These are phyloP conservation scores for Sisymbrium irio DNA, from an alignment of 345 rosid genomes.

Conservation along the genomic window DNA sequence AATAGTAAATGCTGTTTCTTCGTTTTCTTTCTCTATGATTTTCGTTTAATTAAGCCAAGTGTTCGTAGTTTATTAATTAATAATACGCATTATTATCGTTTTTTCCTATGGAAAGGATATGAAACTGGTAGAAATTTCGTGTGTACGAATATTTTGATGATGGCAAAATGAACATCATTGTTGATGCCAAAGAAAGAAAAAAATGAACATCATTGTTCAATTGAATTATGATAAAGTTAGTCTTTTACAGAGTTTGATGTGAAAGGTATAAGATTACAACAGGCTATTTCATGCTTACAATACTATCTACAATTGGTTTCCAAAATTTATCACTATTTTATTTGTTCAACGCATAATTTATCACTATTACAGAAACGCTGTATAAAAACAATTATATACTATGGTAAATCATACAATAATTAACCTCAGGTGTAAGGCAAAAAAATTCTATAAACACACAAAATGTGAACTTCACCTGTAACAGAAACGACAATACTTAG, in stretches of 20 bases:
- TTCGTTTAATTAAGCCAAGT: not conserved
- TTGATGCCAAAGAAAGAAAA: conserved; percentile 16
- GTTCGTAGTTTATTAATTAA: not conserved
- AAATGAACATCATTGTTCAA: conserved; percentile 33
- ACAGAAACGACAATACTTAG: not conserved
- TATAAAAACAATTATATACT: not conserved
- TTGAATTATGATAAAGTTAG: conserved; percentile 23
- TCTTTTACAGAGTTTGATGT: conserved; percentile 17
- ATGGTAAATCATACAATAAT: not conserved
- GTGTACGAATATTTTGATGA: conserved; percentile 12
- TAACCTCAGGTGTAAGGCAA: not conserved
- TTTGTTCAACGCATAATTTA: not conserved
- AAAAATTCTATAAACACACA: not conserved
- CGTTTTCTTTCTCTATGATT: not conserved
- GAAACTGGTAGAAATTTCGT: conserved; percentile 15
- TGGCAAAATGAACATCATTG: conserved; percentile 30
- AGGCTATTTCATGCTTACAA: conserved; percentile 2
- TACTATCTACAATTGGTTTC: not conserved
- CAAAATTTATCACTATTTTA: not conserved
- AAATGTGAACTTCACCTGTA: not conserved
- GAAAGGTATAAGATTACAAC: conserved; percentile 10
- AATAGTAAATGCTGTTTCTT: not conserved
- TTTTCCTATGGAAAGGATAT: not conserved
- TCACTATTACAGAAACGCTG: not conserved
- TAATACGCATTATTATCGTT: not conserved